phyloP scores from a whole-genome alignment of 2,329 filamentous ascomycete genomes.

The Lasiodiplodia sp. region DNA sequence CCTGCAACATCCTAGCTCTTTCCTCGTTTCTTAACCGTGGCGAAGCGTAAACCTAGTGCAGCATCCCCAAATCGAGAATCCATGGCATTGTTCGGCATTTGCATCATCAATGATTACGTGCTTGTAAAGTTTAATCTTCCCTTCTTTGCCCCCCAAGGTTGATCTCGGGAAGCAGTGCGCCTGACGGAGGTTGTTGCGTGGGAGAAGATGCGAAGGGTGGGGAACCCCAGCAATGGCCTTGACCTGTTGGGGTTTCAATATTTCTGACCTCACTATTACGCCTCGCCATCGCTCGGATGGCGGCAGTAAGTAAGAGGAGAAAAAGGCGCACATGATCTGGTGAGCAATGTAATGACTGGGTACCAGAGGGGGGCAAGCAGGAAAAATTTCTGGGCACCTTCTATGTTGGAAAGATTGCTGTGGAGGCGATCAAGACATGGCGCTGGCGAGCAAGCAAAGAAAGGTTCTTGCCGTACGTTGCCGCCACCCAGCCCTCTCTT shows the following conservation, averaged over 20 bases:
- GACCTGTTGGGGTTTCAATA: background rate
- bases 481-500: background rate
- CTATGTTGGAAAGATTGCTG: conserved; percentile 17
- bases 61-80: background rate
- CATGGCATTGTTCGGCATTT: background rate
- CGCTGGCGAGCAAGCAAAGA: background rate
- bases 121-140: background rate
- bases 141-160: background rate
- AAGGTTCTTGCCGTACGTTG: conserved; percentile 1
- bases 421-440: conserved; percentile 7
- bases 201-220: background rate
- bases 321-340: background rate
- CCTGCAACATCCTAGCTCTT: background rate
- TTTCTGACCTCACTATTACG: background rate
- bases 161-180: background rate
- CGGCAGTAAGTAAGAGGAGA: background rate
- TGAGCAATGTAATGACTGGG: background rate
- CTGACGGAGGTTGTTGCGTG: background rate
- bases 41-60: background rate
- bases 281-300: background rate
- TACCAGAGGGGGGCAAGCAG: background rate
- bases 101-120: background rate
- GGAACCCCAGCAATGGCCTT: background rate
- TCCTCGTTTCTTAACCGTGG: background rate
- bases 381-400: background rate